Evolutionary conservation across 2,329 filamentous ascomycete species (phyloP).

Genomic region (Sclerotinia nivalis): DNA sequence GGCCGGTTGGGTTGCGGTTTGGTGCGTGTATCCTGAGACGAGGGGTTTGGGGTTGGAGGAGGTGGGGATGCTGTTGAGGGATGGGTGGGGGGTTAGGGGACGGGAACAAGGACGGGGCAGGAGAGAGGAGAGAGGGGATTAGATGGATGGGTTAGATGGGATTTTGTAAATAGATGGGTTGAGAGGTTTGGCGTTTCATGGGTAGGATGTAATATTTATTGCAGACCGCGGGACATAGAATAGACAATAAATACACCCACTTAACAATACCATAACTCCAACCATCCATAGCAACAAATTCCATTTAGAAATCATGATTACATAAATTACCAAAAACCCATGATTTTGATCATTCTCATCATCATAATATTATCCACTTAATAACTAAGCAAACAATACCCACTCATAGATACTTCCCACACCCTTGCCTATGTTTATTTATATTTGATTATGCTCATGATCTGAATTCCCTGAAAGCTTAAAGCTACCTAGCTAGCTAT

Average conservation of each 20-base stretch:
- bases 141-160: background rate
- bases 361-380: background rate
- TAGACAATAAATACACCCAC: background rate
- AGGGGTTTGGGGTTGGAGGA: constrained; percentile 80
- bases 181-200: background rate
- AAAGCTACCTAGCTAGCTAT: background rate
- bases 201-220: background rate
- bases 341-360: background rate
- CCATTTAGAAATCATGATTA: no score
- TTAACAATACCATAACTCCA: background rate
- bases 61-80: constrained; percentile 67
- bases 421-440: no score
- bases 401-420: background rate
- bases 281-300: no score
- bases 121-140: background rate
- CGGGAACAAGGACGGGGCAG: constrained; percentile 44
- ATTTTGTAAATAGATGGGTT: background rate
- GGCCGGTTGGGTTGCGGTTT: constrained; percentile 67
- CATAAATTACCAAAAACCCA: background rate
- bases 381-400: background rate
- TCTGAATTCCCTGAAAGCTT: background rate
- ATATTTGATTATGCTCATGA: background rate
- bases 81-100: constrained; percentile 70
- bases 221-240: background rate
- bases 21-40: constrained; percentile 82